Conservation (phyloP, 768 basidiomycete species). For the Boletus huronensis region DNA sequence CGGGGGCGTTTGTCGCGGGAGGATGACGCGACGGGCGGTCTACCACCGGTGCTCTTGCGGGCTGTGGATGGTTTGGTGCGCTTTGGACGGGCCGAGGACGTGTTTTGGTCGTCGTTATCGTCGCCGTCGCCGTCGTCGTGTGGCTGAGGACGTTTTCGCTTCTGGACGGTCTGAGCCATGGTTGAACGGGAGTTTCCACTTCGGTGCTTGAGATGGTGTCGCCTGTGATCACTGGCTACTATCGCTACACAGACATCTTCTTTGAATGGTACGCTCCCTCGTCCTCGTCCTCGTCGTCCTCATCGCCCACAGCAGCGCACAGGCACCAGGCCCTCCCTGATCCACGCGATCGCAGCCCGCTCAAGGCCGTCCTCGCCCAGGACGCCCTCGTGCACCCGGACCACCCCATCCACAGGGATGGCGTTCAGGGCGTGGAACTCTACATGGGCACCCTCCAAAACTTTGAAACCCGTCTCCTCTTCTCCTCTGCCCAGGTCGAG, state of each 20-base stretch:
- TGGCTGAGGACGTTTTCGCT: constrained; percentile 32
- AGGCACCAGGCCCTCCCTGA: constrained; percentile 61
- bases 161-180: constrained; percentile 75
- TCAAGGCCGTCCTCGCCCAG: constrained; percentile 73
- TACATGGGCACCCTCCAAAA: constrained; percentile 72
- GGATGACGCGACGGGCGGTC: constrained; percentile 28
- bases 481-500: constrained; percentile 81
- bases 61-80: constrained; percentile 60
- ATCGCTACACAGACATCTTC: constrained; percentile 82
- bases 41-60: constrained; percentile 80
- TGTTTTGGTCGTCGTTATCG: constrained; percentile 23
- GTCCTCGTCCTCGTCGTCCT: neutral
- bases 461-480: constrained; percentile 76
- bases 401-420: constrained; percentile 66
- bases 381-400: constrained; percentile 66
- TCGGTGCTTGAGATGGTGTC: constrained; percentile 28
- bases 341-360: constrained; percentile 51
- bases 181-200: constrained; percentile 1
- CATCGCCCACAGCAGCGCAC: neutral
- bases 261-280: constrained; percentile 63
- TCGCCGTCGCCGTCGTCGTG: constrained; percentile 36
- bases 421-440: constrained; percentile 64
- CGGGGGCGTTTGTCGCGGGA: constrained; percentile 25
- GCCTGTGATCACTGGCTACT: constrained; percentile 64
- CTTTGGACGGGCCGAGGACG: constrained; percentile 37